Base-by-base conservation (phyloP, 768 basidiomycete species). In the Nidularia pulvinata region DNA sequence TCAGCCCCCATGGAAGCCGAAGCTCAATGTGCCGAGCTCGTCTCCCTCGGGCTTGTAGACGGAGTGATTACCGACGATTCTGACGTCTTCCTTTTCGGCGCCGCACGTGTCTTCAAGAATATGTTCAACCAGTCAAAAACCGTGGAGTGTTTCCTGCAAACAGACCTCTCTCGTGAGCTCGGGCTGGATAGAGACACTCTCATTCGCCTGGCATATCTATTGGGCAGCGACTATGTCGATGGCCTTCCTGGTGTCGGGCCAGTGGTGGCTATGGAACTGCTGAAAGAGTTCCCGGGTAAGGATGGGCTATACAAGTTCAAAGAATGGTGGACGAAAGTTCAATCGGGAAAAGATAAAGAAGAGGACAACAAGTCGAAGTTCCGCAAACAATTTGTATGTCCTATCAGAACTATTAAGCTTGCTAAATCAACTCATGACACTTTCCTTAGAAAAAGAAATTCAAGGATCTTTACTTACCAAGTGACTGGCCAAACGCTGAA, bases 81-180 rank as follows among this genome's bases (percentile, higher is more conserved):
- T 4, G 97, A 99, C 64, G 95, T 98, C 48, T 99, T 99, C 72
- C 86, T 99, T 48, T 99, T 99, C 60, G 97, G 97, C 33, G 96
- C 93, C 22, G 72, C 82, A 59, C 88, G 94, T n/a, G 93, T 98
- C 16, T 97, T 91, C 81, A 97, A 96, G 73, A 98, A 99, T 68
- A 96, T 99, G 91, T 99, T 99, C 76, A 98, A 98, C 67, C 96
- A 98, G 69, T 91, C 92, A 47, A 98, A 98, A 77, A 98, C 95
- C 3, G 97, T 98, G 51, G 97, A 99, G 70, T 95, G 94, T 65
- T 99, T 97, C 77, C 75, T 97, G 35, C 73, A 85, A 2, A 69
- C 83, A 5, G 97, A 99, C 65, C 80, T 98, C 48, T 81, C 80
- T 37, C 82, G 95, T 43, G 97, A 99, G 67, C 78, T 99, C 7